Conservation (phyloP, 202 grass and related monocot species). For the Hordeum pubiflorum region DNA sequence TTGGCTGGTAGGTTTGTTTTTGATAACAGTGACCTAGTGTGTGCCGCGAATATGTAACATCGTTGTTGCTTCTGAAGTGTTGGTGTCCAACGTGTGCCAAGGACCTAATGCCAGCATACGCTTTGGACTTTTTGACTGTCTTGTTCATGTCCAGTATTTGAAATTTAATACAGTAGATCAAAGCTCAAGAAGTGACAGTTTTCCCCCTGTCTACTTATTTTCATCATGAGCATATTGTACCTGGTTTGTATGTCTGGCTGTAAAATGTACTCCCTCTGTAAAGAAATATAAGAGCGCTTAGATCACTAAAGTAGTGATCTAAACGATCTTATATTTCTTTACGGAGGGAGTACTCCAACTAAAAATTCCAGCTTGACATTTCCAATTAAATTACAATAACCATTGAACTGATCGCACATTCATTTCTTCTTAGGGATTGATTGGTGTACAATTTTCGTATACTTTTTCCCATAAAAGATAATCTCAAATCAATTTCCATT, state of each 20-base stretch:
- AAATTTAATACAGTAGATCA: background rate
- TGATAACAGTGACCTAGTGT: background rate
- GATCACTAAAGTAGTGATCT: no score
- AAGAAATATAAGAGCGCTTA: no score
- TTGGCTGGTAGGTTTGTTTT: conserved; percentile 4
- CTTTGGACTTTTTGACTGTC: background rate
- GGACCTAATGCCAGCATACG: background rate
- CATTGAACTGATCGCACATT: background rate
- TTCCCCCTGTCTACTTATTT: conserved; percentile 2
- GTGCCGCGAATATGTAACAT: background rate
- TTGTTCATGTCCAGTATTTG: background rate
- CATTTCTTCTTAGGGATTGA: conserved; percentile 1
- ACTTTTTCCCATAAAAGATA: background rate
- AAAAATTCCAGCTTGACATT: background rate
- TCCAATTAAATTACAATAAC: background rate
- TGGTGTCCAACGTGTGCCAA: background rate
- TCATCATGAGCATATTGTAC: background rate
- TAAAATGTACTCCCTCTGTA: background rate
- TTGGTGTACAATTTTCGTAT: background rate
- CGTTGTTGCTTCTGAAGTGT: background rate
- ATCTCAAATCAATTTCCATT: background rate
- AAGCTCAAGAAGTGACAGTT: background rate
- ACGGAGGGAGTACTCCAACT: background rate
- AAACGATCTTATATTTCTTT: no score
- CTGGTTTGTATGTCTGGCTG: background rate